Percentiles rank a stretch among this genome's conserved stretches.
phyloP scores from a whole-genome alignment of 306 rosid species.

The Amphicarpaea edgeworthii region DNA sequence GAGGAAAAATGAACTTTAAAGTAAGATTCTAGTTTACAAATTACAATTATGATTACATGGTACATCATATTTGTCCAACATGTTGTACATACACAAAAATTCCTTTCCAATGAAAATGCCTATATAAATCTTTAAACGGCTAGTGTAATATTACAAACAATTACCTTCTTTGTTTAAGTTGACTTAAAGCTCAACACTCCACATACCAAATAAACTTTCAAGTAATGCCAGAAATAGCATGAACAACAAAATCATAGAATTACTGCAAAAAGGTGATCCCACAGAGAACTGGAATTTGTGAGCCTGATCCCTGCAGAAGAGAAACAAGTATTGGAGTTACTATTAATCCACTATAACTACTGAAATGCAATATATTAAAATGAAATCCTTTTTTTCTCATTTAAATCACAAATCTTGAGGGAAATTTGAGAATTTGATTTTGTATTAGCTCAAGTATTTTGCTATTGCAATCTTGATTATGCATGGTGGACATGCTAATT shows the following conservation, averaged over 20 bases:
- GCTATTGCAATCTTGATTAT: constrained; percentile 11
- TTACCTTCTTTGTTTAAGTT: constrained; percentile 2
- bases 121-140: constrained; percentile 26
- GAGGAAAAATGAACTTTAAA: not conserved
- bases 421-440: not conserved
- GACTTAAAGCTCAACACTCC: constrained; percentile 37
- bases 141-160: constrained; percentile 34
- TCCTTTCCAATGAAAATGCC: constrained; percentile 29
- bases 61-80: constrained; percentile 17
- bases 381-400: constrained; percentile 10
- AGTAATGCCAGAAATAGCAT: constrained; percentile 48
- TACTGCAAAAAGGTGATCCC: constrained; percentile 48
- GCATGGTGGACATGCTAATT: constrained; percentile 3
- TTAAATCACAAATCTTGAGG: not conserved
- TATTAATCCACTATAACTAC: not conserved
- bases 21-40: constrained; percentile 24
- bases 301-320: constrained; percentile 79
- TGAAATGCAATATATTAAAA: constrained; percentile 7
- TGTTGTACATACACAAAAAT: constrained; percentile 40
- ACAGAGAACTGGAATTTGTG: constrained; percentile 78
- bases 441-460: constrained; percentile 20
- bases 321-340: constrained; percentile 30
- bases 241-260: constrained; percentile 49
- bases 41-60: constrained; percentile 18
- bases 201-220: constrained; percentile 50